Percentiles rank a stretch among this genome's conserved stretches.
These are phyloP conservation scores for Craspedostauros australis DNA, from an alignment of 108 stramenopile genomes.

Conservation along the genomic window DNA sequence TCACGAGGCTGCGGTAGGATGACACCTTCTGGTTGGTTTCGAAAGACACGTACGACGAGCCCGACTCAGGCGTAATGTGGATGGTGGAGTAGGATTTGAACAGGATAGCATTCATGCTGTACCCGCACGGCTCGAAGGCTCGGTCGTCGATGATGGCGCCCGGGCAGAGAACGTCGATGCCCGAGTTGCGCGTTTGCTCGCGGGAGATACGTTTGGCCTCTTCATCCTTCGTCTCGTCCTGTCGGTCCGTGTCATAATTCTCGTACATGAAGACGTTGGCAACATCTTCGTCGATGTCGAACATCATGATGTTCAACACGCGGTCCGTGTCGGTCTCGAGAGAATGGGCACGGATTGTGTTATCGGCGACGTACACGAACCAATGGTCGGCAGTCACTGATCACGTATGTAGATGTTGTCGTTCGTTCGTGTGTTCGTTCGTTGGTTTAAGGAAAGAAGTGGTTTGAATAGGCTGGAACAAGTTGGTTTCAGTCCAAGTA, in stretches of 20 bases:
- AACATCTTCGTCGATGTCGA: constrained; percentile 92
- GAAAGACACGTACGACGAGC: constrained; percentile 95
- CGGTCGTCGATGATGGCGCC: constrained; percentile 90
- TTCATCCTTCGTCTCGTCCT: constrained; percentile 73
- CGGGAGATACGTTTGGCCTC: constrained; percentile 69
- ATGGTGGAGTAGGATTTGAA: constrained; percentile 97
- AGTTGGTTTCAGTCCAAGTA: no score
- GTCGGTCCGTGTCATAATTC: constrained; percentile 43
- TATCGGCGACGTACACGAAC: constrained; percentile 99
- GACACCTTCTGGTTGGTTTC: constrained; percentile 95
- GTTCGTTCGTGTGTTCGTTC: no score
- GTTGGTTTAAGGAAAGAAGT: no score
- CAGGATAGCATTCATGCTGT: constrained; percentile 97
- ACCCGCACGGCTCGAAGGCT: constrained; percentile 98
- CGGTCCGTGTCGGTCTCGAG: constrained; percentile 86
- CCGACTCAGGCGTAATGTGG: constrained; percentile 98
- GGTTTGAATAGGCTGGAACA: no score
- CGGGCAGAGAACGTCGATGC: constrained; percentile 88
- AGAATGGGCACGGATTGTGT: constrained; percentile 71
- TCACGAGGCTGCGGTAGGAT: constrained; percentile 85
- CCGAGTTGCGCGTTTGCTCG: constrained; percentile 71
- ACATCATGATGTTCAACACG: constrained; percentile 99
- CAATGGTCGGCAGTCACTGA: constrained; percentile 97
- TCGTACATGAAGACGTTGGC: constrained; percentile 85
- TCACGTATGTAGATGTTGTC: no score